Percentiles rank a stretch among this genome's conserved stretches.
Conservation (phyloP, 176 grass and related monocot species). For the Pontederia crassipes region DNA sequence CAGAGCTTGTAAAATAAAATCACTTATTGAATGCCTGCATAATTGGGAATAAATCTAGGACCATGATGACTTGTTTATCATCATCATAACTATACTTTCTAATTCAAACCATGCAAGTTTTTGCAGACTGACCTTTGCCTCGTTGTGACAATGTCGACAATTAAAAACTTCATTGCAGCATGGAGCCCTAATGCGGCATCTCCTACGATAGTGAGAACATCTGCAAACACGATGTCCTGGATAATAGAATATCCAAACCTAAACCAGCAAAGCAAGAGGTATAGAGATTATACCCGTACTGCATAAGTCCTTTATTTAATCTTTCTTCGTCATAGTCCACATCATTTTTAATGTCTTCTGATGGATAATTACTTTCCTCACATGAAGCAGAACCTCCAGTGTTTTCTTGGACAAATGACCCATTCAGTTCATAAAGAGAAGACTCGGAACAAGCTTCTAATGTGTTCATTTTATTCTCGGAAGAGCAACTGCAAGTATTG, state of each 20-base stretch:
- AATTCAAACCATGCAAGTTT: neutral
- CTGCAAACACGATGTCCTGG: slow-evolving; percentile 22
- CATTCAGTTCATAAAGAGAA: slow-evolving; percentile 23
- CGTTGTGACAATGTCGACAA: slow-evolving; percentile 93
- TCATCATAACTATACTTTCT: neutral
- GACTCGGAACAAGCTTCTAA: slow-evolving; percentile 19
- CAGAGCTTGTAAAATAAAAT: no score
- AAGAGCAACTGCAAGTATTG: slow-evolving; percentile 35
- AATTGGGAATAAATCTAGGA: neutral
- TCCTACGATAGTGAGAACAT: slow-evolving; percentile 71
- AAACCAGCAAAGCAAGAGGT: neutral
- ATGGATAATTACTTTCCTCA: slow-evolving; percentile 8
- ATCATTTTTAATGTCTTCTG: slow-evolving; percentile 13
- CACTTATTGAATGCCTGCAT: neutral
- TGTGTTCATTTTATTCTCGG: slow-evolving; percentile 32
- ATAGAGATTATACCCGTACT: slow-evolving; percentile 61
- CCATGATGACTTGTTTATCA: neutral
- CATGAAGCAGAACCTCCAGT: neutral
- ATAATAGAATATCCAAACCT: neutral
- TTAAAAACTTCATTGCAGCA: slow-evolving; percentile 78
- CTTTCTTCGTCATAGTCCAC: slow-evolving; percentile 21
- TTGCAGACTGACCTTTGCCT: slow-evolving; percentile 47
- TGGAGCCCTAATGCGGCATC: slow-evolving; percentile 62
- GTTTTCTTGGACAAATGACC: slow-evolving; percentile 21
- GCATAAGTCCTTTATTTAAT: slow-evolving; percentile 55